Evolutionary conservation across 257 asterid genomes (phyloP).

Genomic region (Ligustrum vulgare): DNA sequence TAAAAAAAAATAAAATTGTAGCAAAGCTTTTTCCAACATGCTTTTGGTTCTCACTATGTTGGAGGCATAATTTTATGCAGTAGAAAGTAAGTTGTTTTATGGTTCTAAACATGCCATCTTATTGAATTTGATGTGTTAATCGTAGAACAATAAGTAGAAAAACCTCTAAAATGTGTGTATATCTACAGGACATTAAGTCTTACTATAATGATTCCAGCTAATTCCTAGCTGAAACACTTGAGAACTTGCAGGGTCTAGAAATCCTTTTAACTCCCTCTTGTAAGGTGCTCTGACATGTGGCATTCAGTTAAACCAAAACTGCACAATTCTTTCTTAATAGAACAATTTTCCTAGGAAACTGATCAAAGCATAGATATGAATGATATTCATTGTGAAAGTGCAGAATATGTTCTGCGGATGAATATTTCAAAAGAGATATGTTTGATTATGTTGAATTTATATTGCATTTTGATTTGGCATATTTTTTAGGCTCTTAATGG

Average conservation of each 20-base stretch:
- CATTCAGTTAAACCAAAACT: constrained; percentile 2
- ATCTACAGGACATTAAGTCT: not conserved
- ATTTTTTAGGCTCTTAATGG: constrained; percentile 50
- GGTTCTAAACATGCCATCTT: not conserved
- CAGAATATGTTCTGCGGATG: constrained; percentile 2
- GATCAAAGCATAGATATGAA: not conserved
- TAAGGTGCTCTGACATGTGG: constrained; percentile 17
- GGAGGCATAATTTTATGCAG: not conserved
- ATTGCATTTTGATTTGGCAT: constrained; percentile 12
- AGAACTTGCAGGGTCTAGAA: constrained; percentile 6
- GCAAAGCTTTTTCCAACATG: not conserved
- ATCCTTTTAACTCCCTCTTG: constrained; percentile 10
- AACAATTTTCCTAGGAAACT: constrained; percentile 11
- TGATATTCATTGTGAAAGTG: constrained; percentile 2
- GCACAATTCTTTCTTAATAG: not conserved
- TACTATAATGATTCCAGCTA: not conserved
- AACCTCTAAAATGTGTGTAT: not conserved
- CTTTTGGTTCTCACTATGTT: not conserved
- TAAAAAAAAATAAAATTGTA: no score
- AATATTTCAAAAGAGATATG: not conserved
- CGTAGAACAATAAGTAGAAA: not conserved
- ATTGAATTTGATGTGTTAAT: constrained; percentile 1
- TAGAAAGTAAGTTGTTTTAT: not conserved
- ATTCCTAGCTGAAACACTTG: constrained; percentile 2
- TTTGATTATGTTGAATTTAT: not conserved